Base-by-base conservation (phyloP, 192 early-diverging fungal genomes). In the Entomortierella parvispora region DNA sequence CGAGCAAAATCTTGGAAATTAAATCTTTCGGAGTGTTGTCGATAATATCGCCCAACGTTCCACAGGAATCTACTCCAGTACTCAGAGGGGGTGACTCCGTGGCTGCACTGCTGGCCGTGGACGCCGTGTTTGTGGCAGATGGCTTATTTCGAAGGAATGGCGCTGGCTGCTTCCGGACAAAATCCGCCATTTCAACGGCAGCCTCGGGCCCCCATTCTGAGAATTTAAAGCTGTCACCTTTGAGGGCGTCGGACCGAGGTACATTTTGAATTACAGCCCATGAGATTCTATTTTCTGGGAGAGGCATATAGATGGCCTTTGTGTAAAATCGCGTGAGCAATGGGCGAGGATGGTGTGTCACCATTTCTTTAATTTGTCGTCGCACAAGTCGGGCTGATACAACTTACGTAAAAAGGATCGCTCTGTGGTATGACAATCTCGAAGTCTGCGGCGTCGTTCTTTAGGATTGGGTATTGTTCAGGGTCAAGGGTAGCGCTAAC, bases 1-100 rank as follows among this genome's bases (percentile, higher is more conserved):
- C 74, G 10, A 77, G 55, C 51, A 67, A 62, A 46, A 77, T 77
- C 33, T 77, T 77, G 3, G 74, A 77, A 1, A 77, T 63, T n/a
- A 77, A 29, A 15, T 64, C 58, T 23, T 51, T 68, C 0, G 59
- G 52, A 7, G 74, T 77, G 32, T 48, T 44, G 45, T 77, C 74
- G 18, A 77, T 77, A 3, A 77, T 59, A 28, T 77, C 74, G 17
- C 74, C 74, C 2, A 77, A 45, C 1, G 62, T 65, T 3, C 62
- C 62, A 32, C 37, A 40, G 5, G 37, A 5, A 5, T 40, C 37
- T 40, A 40, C 37, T 9, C 47, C n/a, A n/a, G n/a, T n/a, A n/a
- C n/a, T n/a, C n/a, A n/a, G n/a, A n/a, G n/a, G n/a, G n/a, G n/a
- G n/a, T n/a, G n/a, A n/a, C n/a, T n/a, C n/a, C n/a, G 5, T 40